Evolutionary conservation across 148 eudicot genomes (phyloP), one percentile per base, ranked within the genome.

Genomic region (Rhododendron griersonianum): DNA sequence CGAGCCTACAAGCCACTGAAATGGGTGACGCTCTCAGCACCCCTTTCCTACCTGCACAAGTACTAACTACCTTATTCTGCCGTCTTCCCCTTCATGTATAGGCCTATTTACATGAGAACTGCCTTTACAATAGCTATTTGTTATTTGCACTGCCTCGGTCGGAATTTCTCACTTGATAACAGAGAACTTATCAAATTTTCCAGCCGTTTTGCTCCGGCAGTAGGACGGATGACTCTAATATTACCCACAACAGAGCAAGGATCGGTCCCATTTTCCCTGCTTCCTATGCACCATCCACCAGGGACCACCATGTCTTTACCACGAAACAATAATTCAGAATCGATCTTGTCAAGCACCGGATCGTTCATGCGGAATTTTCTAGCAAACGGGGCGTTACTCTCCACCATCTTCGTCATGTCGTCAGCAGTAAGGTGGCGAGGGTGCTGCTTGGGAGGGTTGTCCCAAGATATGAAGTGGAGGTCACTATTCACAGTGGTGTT

Each of bases 211-310:
- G 91, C 91, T 77, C 94, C 94, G 9, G 78, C 78, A 25, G 90
- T 87, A 19, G 94, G 92, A 45, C 87, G 89, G 25, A 92, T 86
- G 80, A 76, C 83, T 50, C 89, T 87, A 55, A 86, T 84, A 83
- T 89, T 87, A 13, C 94, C 92, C 47, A 87, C 90, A 78, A 78
- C 82, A n/a, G 90, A 88, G 77, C 94, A 90, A 15, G 92, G 92
- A 87, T 90, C 90, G 2, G 88, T 85, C 80, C 94, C 94, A 81
- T 92, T 90, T 81, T 88, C 88, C 23, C 87, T 35, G 57, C 87
- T 90, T 35, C 94, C 94, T 7, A 84, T 81, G 86, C 94, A 92
- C 94, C 94, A 92, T n/a, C 94, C 92, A 59, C 94, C 92, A 4
- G 92, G 94, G 82, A 89, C 90, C 76, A 89, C 78, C 92, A 87